Evolutionary conservation across 768 basidiomycete species (phyloP).

Genomic region (Mrakia hoshinonis): DNA sequence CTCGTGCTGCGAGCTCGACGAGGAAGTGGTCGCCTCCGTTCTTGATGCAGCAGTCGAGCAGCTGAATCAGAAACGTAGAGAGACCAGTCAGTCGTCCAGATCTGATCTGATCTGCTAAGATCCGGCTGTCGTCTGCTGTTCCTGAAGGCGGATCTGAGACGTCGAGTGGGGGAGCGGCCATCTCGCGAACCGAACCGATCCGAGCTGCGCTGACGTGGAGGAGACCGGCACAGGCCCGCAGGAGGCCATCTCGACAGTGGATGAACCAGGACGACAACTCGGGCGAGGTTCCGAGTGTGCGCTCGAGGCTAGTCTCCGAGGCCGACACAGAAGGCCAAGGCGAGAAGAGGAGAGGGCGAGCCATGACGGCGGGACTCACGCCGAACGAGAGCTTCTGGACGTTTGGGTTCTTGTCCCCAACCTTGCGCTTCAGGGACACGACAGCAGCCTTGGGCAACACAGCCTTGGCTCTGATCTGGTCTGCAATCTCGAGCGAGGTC

Average conservation of each 20-base stretch:
- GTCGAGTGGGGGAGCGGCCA: neutral
- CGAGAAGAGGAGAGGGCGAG: neutral
- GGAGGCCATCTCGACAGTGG: no score
- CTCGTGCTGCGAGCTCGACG: conserved; percentile 69
- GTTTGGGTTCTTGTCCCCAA: conserved; percentile 92
- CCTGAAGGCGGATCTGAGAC: neutral
- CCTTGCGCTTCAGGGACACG: conserved; percentile 68
- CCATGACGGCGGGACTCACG: conserved; percentile 48
- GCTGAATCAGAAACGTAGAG: conserved; percentile 43
- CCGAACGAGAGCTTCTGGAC: conserved; percentile 79
- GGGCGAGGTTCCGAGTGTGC: no score
- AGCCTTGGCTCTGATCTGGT: conserved; percentile 88
- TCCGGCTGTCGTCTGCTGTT: neutral
- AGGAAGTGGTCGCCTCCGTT: conserved; percentile 93
- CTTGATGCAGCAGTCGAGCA: conserved; percentile 88
- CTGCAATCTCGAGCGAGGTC: conserved; percentile 81
- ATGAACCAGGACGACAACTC: neutral
- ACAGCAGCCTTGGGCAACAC: conserved; percentile 76
- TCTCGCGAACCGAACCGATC: neutral
- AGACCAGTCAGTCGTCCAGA: no score
- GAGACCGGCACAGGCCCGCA: neutral
- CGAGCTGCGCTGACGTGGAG: conserved; percentile 7
- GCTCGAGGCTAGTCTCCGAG: neutral
- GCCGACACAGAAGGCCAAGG: neutral
- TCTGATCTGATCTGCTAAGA: no score